Evolutionary conservation across 176 grass and related monocot genomes (phyloP).

Genomic region (Paspalum notatum): DNA sequence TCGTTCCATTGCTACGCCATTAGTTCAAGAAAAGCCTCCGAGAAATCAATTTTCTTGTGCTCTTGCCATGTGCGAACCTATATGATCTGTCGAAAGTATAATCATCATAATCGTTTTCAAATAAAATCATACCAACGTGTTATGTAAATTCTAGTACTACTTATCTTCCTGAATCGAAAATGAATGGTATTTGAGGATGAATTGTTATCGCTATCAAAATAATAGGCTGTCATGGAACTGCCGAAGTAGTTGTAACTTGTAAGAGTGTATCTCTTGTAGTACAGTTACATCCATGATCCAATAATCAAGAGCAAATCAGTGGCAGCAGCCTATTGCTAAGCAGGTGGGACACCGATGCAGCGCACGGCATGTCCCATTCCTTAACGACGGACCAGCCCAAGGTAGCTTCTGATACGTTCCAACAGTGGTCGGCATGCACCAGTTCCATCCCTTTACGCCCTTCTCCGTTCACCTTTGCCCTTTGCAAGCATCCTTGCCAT

Average conservation of each 20-base stretch:
- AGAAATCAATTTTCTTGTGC: not conserved
- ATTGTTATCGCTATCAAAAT: not conserved
- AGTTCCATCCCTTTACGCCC: conserved; percentile 12
- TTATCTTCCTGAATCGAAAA: not conserved
- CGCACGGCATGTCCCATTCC: conserved; percentile 42
- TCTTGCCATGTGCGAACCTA: conserved; percentile 23
- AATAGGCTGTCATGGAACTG: not conserved
- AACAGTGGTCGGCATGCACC: conserved; percentile 34
- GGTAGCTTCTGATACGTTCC: not conserved
- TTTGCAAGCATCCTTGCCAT: conserved; percentile 42
- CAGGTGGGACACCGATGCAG: conserved; percentile 36
- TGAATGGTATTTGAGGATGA: not conserved
- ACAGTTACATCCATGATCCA: not conserved
- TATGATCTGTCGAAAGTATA: conserved; percentile 17
- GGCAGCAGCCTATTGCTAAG: conserved; percentile 17
- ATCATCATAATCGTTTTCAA: not conserved
- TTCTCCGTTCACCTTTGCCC: conserved; percentile 23
- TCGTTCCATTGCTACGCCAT: not conserved
- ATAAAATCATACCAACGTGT: not conserved
- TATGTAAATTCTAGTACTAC: not conserved
- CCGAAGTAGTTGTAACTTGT: not conserved
- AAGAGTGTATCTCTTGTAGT: not conserved
- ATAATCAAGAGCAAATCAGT: not conserved
- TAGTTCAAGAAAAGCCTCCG: conserved; percentile 12
- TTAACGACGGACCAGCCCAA: conserved; percentile 31